Evolutionary conservation across 768 basidiomycete species (phyloP).

Genomic region (Boletus rex-veris): DNA sequence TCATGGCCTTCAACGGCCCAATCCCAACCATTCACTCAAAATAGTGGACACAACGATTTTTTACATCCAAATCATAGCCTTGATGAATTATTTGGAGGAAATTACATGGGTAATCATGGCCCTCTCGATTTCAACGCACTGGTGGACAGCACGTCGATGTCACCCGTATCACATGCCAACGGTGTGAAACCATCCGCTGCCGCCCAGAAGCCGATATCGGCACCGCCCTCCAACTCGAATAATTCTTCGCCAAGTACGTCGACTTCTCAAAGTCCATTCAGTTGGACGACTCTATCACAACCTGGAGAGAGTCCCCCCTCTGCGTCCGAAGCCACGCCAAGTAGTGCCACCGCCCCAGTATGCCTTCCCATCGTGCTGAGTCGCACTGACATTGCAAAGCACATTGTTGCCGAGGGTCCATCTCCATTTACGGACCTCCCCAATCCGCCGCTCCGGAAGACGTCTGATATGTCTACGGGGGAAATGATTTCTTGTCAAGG

Average conservation of each 20-base stretch:
- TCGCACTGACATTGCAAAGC: slow-evolving; percentile 48
- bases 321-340: slow-evolving; percentile 31
- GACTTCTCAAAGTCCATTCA: slow-evolving; percentile 24
- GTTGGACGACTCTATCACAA: slow-evolving; percentile 25
- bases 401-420: slow-evolving; percentile 51
- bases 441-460: slow-evolving; percentile 37
- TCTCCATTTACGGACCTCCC: slow-evolving; percentile 49
- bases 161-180: slow-evolving; percentile 49
- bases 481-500: slow-evolving; percentile 65
- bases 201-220: slow-evolving; percentile 16
- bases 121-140: slow-evolving; percentile 34
- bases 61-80: slow-evolving; percentile 26
- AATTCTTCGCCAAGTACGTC: slow-evolving; percentile 28
- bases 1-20: slow-evolving; percentile 22
- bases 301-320: slow-evolving; percentile 35
- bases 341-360: slow-evolving; percentile 28
- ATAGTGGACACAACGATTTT: slow-evolving; percentile 21
- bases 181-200: slow-evolving; percentile 13
- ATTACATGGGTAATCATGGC: slow-evolving; percentile 31
- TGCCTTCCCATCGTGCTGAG: slow-evolving; percentile 25
- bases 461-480: slow-evolving; percentile 41
- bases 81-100: slow-evolving; percentile 47
- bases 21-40: slow-evolving; percentile 19
- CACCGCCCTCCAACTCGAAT: slow-evolving; percentile 19
- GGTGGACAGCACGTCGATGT: slow-evolving; percentile 29